phyloP scores from a whole-genome alignment of 495 filamentous ascomycete species.

The Xylaria venustula region DNA sequence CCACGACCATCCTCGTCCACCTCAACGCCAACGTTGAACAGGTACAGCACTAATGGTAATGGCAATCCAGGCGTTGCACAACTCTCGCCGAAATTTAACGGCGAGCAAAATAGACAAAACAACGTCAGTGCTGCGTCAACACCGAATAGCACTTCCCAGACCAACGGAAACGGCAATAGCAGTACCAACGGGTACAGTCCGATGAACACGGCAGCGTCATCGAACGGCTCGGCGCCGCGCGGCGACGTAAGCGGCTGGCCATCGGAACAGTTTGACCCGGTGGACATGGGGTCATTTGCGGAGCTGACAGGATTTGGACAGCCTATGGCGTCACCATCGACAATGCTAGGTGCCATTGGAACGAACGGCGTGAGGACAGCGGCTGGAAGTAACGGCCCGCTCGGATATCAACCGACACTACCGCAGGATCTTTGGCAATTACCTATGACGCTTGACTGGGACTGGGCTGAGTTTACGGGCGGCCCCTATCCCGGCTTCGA shows the following conservation, averaged over 20 bases:
- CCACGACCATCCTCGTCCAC: slow-evolving; percentile 21
- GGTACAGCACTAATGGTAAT: slow-evolving; percentile 17
- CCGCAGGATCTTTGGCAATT: slow-evolving; percentile 97
- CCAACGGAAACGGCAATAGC: slow-evolving; percentile 29
- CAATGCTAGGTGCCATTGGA: slow-evolving; percentile 21
- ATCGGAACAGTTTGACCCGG: slow-evolving; percentile 24
- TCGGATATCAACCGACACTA: slow-evolving; percentile 79
- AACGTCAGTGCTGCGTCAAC: slow-evolving; percentile 14
- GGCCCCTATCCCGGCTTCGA: slow-evolving; percentile 52
- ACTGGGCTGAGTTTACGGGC: slow-evolving; percentile 88
- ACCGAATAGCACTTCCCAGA: background rate
- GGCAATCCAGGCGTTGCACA: slow-evolving; percentile 23
- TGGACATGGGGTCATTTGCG: slow-evolving; percentile 39
- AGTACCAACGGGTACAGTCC: slow-evolving; percentile 32
- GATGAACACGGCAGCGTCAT: slow-evolving; percentile 33
- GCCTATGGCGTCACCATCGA: slow-evolving; percentile 41
- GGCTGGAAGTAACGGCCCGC: background rate
- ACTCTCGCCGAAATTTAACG: slow-evolving; percentile 40
- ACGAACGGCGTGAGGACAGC: slow-evolving; percentile 19
- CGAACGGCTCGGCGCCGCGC: slow-evolving; percentile 23
- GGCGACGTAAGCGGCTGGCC: slow-evolving; percentile 23
- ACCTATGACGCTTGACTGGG: slow-evolving; percentile 96
- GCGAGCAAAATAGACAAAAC: slow-evolving; percentile 36
- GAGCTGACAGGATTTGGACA: slow-evolving; percentile 48
- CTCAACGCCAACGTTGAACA: slow-evolving; percentile 31